Evolutionary conservation across 352 stramenopile species (phyloP).

Genomic region (Phytophthora rubi): DNA sequence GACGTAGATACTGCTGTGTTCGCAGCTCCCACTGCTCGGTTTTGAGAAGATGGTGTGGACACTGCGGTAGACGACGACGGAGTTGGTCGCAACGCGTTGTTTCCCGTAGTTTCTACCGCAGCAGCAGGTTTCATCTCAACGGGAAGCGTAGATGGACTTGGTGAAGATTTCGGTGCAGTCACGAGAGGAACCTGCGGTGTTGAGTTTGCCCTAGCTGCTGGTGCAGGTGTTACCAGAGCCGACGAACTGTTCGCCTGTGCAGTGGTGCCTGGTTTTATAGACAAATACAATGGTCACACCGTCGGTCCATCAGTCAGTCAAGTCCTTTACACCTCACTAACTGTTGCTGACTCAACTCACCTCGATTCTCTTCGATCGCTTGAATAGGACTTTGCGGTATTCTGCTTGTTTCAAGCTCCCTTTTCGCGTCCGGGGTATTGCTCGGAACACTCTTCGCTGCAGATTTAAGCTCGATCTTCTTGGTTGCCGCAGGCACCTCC

Average conservation of each 20-base stretch:
- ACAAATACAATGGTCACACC: neutral
- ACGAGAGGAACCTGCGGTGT: neutral
- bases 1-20: neutral
- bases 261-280: neutral
- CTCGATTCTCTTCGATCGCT: constrained; percentile 14
- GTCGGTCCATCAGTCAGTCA: neutral
- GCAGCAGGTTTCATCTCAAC: neutral
- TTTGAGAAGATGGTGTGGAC: constrained; percentile 3
- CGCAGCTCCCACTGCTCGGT: neutral
- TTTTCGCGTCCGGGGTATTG: neutral
- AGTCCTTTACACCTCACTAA: neutral
- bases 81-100: neutral
- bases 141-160: neutral
- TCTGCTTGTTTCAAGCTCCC: constrained; percentile 1
- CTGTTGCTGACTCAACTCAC: constrained; percentile 9
- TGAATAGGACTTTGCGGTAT: constrained; percentile 15
- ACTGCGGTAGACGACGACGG: neutral
- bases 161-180: neutral
- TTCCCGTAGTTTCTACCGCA: constrained; percentile 1
- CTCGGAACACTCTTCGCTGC: constrained; percentile 7
- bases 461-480: neutral
- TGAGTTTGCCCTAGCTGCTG: neutral
- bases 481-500: neutral
- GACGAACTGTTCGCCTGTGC: neutral
- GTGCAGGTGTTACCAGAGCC: neutral